phyloP scores from a whole-genome alignment of 805 yeast species.

The Dipodascus geniculatus region DNA sequence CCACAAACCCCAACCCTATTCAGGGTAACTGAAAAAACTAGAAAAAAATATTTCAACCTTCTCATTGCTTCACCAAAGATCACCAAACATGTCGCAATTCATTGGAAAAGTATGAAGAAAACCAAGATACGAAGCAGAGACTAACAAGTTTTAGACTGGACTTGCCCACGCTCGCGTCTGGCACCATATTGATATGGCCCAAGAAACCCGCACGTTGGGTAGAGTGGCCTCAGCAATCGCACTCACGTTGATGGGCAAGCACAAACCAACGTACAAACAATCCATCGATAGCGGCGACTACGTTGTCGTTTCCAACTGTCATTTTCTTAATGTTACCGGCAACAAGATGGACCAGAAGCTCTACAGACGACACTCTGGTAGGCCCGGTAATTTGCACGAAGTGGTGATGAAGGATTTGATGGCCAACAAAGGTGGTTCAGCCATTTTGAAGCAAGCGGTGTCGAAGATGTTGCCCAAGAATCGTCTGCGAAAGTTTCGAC shows the following conservation, averaged over 20 bases:
- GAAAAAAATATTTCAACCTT: not conserved
- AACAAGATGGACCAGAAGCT: conserved; percentile 67
- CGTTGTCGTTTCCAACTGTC: conserved; percentile 91
- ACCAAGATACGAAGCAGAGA: not conserved
- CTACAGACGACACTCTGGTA: conserved; percentile 80
- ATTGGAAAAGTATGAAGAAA: not conserved
- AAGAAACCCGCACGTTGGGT: conserved; percentile 79
- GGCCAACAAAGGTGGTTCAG: conserved; percentile 77
- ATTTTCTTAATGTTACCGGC: conserved; percentile 73
- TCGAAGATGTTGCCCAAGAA: conserved; percentile 95
- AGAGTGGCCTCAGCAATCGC: conserved; percentile 87
- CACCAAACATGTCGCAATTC: not conserved
- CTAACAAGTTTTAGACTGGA: conserved; percentile 34
- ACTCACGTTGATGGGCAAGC: conserved; percentile 85
- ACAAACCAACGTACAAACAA: conserved; percentile 78
- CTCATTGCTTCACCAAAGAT: not conserved
- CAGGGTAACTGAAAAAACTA: no score
- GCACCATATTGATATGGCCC: conserved; percentile 91
- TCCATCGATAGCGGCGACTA: conserved; percentile 85
- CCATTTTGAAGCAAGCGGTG: conserved; percentile 75
- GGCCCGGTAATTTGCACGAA: conserved; percentile 82
- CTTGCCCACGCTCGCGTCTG: conserved; percentile 75
- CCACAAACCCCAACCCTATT: no score
- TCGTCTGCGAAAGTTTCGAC: conserved; percentile 61
- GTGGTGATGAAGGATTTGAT: conserved; percentile 70